These are phyloP conservation scores for Calonectria ilicicola DNA, from an alignment of 2,329 filamentous ascomycete species.

Conservation along the genomic window DNA sequence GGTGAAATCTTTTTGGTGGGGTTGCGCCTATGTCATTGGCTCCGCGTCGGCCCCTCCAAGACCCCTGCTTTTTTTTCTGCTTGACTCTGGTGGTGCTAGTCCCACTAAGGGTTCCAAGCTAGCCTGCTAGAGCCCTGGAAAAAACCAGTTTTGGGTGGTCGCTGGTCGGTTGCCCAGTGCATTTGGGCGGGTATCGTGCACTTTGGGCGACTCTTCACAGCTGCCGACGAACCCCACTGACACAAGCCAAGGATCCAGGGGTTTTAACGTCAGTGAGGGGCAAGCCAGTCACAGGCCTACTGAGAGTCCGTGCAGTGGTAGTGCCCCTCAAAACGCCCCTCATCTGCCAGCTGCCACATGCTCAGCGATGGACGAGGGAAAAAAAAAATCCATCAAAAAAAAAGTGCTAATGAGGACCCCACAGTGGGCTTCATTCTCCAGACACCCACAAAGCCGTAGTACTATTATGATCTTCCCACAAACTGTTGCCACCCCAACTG, in stretches of 20 bases:
- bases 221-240: conserved; percentile 27
- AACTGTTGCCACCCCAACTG: conserved; percentile 1
- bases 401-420: conserved; percentile 1
- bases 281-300: not conserved
- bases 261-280: conserved; percentile 7
- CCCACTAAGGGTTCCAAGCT: conserved; percentile 13
- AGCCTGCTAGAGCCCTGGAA: not conserved
- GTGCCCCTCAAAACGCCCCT: no score
- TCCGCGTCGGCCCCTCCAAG: conserved; percentile 30
- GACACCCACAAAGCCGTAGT: not conserved
- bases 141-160: conserved; percentile 13
- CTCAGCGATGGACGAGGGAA: not conserved
- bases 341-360: not conserved
- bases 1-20: conserved; percentile 46
- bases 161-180: conserved; percentile 12
- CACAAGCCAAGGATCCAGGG: conserved; percentile 32
- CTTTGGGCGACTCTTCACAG: conserved; percentile 28
- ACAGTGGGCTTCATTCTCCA: conserved; percentile 5
- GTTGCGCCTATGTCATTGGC: conserved; percentile 45
- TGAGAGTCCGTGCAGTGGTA: not conserved
- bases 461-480: not conserved
- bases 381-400: not conserved
- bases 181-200: not conserved
- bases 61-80: conserved; percentile 35
- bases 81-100: conserved; percentile 1